Percentiles rank a stretch among this genome's conserved stretches.
Evolutionary conservation across 768 basidiomycete genomes (phyloP).

Genomic region (Scleroderma citrinum): DNA sequence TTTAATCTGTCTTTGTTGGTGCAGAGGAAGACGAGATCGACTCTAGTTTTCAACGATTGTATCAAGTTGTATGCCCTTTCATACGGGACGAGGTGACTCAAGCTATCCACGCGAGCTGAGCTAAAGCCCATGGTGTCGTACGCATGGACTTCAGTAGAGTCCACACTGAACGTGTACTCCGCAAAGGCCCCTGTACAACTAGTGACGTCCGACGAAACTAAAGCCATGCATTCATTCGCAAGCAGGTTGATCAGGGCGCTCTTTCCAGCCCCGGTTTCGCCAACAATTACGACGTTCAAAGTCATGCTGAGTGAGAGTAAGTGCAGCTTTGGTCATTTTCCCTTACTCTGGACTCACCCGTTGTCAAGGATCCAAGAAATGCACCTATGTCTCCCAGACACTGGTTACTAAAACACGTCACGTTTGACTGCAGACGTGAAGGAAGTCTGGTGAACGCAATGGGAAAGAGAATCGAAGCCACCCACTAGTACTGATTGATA

Average conservation of each 20-base stretch:
- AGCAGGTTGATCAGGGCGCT: conserved; percentile 33
- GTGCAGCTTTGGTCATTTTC: neutral
- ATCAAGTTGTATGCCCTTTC: conserved; percentile 19
- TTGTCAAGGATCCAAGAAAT: neutral
- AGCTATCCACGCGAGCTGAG: conserved; percentile 2
- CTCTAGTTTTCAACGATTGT: conserved; percentile 16
- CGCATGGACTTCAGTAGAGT: conserved; percentile 2
- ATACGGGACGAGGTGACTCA: conserved; percentile 5
- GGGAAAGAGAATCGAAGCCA: too few species aligned
- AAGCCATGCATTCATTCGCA: conserved; percentile 12
- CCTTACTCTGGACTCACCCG: neutral
- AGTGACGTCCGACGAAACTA: conserved; percentile 13
- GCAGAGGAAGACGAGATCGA: conserved; percentile 10
- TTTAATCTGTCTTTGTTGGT: conserved; percentile 1
- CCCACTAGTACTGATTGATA: too few species aligned
- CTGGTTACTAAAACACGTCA: neutral
- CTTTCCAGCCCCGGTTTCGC: conserved; percentile 18
- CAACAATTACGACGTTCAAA: conserved; percentile 3
- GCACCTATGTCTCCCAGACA: neutral
- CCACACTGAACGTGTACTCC: conserved; percentile 1
- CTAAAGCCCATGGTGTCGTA: conserved; percentile 14
- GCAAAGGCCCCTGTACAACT: conserved; percentile 25
- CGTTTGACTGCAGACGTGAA: too few species aligned
- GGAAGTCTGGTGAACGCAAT: too few species aligned
- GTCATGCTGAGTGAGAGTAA: neutral